These are phyloP conservation scores for Ceriops zippeliana DNA, from an alignment of 345 rosid species.

Conservation along the genomic window DNA sequence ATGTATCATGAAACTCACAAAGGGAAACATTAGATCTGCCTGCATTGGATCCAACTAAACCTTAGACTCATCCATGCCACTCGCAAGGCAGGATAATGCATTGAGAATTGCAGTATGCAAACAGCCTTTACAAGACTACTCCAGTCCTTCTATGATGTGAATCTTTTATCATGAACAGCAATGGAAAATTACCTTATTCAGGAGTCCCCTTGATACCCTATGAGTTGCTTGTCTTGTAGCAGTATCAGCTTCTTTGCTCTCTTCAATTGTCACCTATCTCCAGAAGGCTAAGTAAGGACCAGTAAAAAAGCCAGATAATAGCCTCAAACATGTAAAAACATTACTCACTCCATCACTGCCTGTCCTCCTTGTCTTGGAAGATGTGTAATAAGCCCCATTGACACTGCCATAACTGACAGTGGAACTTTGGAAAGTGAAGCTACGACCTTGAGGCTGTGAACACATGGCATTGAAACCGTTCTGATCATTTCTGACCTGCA, in stretches of 20 bases:
- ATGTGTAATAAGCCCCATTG: constrained; percentile 68
- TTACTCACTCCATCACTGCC: constrained; percentile 87
- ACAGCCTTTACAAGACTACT: too few relatives aligned
- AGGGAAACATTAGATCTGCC: not conserved
- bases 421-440: constrained; percentile 74
- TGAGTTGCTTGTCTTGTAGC: constrained; percentile 65
- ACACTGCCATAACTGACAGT: constrained; percentile 67
- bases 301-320: not conserved
- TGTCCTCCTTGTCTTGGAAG: constrained; percentile 66
- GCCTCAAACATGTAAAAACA: constrained; percentile 4
- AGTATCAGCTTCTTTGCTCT: constrained; percentile 80
- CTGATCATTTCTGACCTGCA: constrained; percentile 40
- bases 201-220: constrained; percentile 60
- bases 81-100: too few relatives aligned
- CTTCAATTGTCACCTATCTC: constrained; percentile 64
- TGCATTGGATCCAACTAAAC: too few relatives aligned
- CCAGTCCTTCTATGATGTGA: too few relatives aligned
- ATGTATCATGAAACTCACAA: not conserved
- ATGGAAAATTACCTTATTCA: constrained; percentile 45
- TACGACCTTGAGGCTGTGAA: constrained; percentile 47
- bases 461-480: constrained; percentile 31
- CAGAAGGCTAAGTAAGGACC: not conserved
- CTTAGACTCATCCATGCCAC: too few relatives aligned
- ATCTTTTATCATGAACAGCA: too few relatives aligned
- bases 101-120: too few relatives aligned